Evolutionary conservation across 169 alveolate species (phyloP).

Genomic region (Neospora caninum): DNA sequence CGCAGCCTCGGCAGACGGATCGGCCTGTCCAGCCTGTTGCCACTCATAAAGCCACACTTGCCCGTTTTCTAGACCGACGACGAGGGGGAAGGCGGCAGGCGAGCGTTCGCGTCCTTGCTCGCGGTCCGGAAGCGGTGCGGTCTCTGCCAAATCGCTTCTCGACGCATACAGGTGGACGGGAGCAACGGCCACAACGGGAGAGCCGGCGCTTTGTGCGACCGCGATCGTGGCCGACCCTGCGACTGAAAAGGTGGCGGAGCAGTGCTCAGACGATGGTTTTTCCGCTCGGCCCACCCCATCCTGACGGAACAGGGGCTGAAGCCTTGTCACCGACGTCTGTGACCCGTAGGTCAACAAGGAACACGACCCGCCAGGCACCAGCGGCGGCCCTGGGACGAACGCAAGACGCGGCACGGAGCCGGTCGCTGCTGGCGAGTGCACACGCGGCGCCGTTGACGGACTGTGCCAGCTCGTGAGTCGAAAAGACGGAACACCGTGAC

Average conservation of each 20-base stretch:
- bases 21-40: background rate
- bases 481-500: background rate
- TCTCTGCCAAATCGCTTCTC: background rate
- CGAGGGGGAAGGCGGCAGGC: slow-evolving; percentile 2
- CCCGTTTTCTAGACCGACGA: slow-evolving; percentile 28
- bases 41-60: slow-evolving; percentile 39
- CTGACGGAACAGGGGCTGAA: background rate
- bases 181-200: slow-evolving; percentile 21
- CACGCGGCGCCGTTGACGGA: background rate
- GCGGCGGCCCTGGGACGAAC: slow-evolving; percentile 11
- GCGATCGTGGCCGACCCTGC: background rate
- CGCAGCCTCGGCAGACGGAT: too few relatives aligned
- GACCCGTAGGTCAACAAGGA: background rate
- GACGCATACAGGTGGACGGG: background rate
- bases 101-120: background rate
- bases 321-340: background rate
- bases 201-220: background rate
- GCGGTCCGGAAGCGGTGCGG: background rate
- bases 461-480: background rate
- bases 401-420: background rate
- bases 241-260: background rate
- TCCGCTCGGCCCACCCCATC: background rate
- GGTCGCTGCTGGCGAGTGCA: background rate
- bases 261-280: background rate
- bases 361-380: background rate